Evolutionary conservation across 345 rosid genomes (phyloP).

Genomic region (Ceriops decandra): DNA sequence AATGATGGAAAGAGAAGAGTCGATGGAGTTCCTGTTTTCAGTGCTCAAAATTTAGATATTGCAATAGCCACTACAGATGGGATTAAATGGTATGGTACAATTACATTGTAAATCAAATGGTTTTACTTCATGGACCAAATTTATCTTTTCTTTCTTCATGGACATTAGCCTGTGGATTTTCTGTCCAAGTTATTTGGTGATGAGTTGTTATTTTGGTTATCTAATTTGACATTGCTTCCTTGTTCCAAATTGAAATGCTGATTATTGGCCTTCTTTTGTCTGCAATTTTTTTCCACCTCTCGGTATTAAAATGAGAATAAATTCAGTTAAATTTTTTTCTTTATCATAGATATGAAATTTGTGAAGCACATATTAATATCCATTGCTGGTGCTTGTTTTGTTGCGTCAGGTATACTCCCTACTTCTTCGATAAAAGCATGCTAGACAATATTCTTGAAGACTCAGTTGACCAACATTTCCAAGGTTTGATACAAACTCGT

Average conservation of each 20-base stretch:
- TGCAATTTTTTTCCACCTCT: background rate
- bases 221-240: background rate
- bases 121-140: background rate
- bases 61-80: conserved; percentile 94
- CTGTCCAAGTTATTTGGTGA: background rate
- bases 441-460: conserved; percentile 95
- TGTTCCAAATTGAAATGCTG: conserved; percentile 1
- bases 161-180: background rate
- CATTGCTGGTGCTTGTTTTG: conserved; percentile 17
- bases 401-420: conserved; percentile 83
- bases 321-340: too few species aligned
- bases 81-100: conserved; percentile 63
- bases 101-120: background rate
- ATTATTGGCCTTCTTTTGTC: background rate
- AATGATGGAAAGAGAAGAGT: conserved; percentile 53
- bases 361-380: background rate
- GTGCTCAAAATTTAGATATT: conserved; percentile 88
- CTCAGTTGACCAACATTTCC: conserved; percentile 91
- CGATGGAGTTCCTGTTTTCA: conserved; percentile 89
- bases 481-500: conserved; percentile 77
- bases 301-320: background rate
- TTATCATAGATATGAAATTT: too few species aligned
- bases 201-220: background rate
- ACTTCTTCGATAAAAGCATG: conserved; percentile 86
- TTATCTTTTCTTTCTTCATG: background rate